A percentile compares a stretch with the other conserved stretches of the same genome.
phyloP scores from a whole-genome alignment of 2,329 filamentous ascomycete species.

The Bipolaris sorokiniana region DNA sequence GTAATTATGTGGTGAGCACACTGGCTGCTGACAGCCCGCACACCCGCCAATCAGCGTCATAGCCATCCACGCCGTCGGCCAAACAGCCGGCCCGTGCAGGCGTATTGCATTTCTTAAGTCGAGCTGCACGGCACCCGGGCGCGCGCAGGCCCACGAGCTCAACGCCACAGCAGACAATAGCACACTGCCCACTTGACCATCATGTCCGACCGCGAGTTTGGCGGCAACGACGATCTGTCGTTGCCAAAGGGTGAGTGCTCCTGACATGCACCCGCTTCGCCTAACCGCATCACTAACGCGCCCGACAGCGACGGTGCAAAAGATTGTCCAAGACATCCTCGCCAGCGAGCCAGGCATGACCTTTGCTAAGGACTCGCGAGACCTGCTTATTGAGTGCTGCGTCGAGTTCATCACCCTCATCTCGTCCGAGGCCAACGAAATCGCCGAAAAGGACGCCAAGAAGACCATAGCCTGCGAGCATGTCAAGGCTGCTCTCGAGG shows the following conservation, averaged over 20 bases:
- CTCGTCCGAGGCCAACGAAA: constrained; percentile 98
- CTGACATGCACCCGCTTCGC: neutral
- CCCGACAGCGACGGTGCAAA: constrained; percentile 68
- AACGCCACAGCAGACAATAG: constrained; percentile 8
- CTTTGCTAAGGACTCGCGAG: constrained; percentile 93
- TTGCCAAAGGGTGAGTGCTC: constrained; percentile 48
- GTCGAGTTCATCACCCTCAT: constrained; percentile 99
- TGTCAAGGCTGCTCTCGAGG: constrained; percentile 91
- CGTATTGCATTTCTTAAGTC: constrained; percentile 14
- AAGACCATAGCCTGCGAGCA: constrained; percentile 99
- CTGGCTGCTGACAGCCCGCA: neutral
- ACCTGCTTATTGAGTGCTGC: constrained; percentile 96
- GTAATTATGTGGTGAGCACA: neutral
- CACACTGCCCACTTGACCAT: constrained; percentile 27
- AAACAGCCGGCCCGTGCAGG: constrained; percentile 18
- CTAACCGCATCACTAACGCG: constrained; percentile 5
- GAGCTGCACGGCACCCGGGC: constrained; percentile 5
- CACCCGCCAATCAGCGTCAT: neutral
- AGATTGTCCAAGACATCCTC: constrained; percentile 94
- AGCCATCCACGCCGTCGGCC: constrained; percentile 7
- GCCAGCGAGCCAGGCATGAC: constrained; percentile 76
- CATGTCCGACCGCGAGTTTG: constrained; percentile 54
- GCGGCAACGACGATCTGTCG: constrained; percentile 52
- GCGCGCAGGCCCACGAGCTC: constrained; percentile 4
- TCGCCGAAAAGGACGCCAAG: constrained; percentile 97